A percentile compares a stretch with the other conserved stretches of the same genome.
Evolutionary conservation across 2,329 filamentous ascomycete species (phyloP).

Genomic region (Grosmannia clavigera): DNA sequence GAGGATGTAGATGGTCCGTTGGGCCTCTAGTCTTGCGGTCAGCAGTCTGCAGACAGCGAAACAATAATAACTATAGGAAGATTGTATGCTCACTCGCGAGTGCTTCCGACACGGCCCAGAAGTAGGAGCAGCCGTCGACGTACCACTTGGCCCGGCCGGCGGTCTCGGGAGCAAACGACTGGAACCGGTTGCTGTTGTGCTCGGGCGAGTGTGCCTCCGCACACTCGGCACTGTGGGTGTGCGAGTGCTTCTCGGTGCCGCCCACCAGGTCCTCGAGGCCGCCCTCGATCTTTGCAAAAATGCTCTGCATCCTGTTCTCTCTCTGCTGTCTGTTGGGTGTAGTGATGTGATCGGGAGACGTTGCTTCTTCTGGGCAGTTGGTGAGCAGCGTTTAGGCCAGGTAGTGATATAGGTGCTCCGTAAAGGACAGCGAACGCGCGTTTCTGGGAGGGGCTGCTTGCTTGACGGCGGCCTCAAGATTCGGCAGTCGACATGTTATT

Average conservation of each 20-base stretch:
- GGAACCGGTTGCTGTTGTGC: slow-evolving; percentile 39
- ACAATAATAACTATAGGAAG: too few species aligned
- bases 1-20: slow-evolving; percentile 70
- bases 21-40: slow-evolving; percentile 39
- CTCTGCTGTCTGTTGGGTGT: background rate
- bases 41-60: background rate
- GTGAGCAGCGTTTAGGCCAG: too few species aligned
- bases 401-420: too few species aligned
- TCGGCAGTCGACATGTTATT: background rate
- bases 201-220: slow-evolving; percentile 28
- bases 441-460: background rate
- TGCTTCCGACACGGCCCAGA: slow-evolving; percentile 72
- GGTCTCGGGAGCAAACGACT: slow-evolving; percentile 61
- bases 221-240: slow-evolving; percentile 30
- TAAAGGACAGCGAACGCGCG: background rate
- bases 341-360: too few species aligned
- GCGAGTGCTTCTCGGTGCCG: slow-evolving; percentile 30
- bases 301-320: slow-evolving; percentile 20
- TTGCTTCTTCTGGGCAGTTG: too few species aligned
- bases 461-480: background rate
- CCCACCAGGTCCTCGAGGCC: slow-evolving; percentile 25
- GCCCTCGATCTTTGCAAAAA: slow-evolving; percentile 32
- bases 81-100: slow-evolving; percentile 42
- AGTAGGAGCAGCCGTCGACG: slow-evolving; percentile 73
- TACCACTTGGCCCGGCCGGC: slow-evolving; percentile 76